Percentiles rank a stretch among this genome's conserved stretches.
Evolutionary conservation across 805 yeast species (phyloP).

Genomic region (Yarrowia sp.): DNA sequence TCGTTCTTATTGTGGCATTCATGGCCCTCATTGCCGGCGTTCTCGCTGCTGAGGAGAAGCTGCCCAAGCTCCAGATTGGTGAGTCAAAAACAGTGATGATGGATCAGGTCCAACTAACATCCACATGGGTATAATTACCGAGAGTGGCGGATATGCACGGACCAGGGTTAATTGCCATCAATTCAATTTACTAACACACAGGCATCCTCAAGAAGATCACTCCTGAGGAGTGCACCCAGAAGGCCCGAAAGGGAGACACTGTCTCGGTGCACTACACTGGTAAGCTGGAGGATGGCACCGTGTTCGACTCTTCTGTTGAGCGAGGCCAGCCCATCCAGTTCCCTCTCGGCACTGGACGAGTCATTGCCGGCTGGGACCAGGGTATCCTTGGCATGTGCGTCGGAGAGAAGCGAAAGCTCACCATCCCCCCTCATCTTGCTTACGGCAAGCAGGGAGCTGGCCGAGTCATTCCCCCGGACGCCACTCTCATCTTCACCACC

Average conservation of each 20-base stretch:
- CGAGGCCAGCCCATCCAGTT: slow-evolving; percentile 70
- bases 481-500: slow-evolving; percentile 66
- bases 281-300: slow-evolving; percentile 59
- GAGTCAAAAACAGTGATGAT: slow-evolving; percentile 3
- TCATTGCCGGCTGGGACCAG: slow-evolving; percentile 88
- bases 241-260: slow-evolving; percentile 62
- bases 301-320: slow-evolving; percentile 68
- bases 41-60: slow-evolving; percentile 27
- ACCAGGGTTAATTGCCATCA: not conserved
- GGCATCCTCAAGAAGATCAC: slow-evolving; percentile 52
- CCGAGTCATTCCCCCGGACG: slow-evolving; percentile 72
- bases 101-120: not conserved
- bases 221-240: slow-evolving; percentile 52
- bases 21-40: slow-evolving; percentile 26
- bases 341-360: slow-evolving; percentile 73
- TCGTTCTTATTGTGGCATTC: slow-evolving; percentile 18
- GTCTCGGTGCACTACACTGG: slow-evolving; percentile 82
- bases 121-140: too few relatives aligned
- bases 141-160: too few relatives aligned
- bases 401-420: slow-evolving; percentile 78
- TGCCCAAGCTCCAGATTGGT: slow-evolving; percentile 36
- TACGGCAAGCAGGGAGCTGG: slow-evolving; percentile 75
- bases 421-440: slow-evolving; percentile 74
- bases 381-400: slow-evolving; percentile 81
- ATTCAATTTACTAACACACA: slow-evolving; percentile 15